Conservation (phyloP, 257 asterid species). For the Ophiorrhiza pumila region DNA sequence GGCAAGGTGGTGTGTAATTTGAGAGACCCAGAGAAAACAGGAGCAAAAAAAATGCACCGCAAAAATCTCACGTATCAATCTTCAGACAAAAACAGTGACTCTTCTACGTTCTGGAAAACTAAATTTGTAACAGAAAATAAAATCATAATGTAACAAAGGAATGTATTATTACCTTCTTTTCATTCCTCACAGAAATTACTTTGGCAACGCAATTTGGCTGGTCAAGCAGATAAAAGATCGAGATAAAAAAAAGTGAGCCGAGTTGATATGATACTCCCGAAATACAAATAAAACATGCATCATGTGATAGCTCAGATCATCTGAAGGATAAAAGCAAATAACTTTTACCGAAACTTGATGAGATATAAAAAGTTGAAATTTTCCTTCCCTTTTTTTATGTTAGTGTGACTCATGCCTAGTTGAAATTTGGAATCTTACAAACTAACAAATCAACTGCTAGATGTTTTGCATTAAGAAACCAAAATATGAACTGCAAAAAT, state of each 20-base stretch:
- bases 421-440: neutral
- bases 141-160: neutral
- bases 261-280: neutral
- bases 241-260: slow-evolving; percentile 11
- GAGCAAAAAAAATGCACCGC: neutral
- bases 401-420: neutral
- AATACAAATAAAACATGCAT: neutral
- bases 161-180: slow-evolving; percentile 42
- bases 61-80: neutral
- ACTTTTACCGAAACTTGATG: neutral
- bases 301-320: neutral
- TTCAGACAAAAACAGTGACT: neutral
- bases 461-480: neutral
- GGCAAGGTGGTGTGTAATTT: neutral
- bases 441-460: neutral
- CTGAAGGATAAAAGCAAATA: neutral
- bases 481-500: neutral
- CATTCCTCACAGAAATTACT: slow-evolving; percentile 56
- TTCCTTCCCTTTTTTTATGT: neutral
- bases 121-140: neutral
- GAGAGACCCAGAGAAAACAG: neutral
- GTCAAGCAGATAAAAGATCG: slow-evolving; percentile 16
- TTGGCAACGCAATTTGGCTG: slow-evolving; percentile 70
- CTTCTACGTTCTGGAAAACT: neutral
- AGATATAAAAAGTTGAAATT: neutral